Base-by-base conservation (phyloP, 2,329 filamentous ascomycete genomes). In the Ophiostoma sp. region DNA sequence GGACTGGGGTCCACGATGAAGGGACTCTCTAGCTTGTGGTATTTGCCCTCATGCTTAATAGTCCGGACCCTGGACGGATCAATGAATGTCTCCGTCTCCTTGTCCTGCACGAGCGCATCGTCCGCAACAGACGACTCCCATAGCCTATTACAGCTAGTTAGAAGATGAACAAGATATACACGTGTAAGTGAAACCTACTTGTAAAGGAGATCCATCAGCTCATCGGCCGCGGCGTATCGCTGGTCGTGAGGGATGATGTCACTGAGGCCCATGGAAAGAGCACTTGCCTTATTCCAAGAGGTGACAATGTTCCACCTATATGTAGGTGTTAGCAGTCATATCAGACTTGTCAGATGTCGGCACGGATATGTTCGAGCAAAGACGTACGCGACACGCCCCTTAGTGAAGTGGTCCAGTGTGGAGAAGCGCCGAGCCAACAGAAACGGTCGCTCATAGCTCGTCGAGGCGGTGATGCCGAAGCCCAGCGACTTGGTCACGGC, bases 301-400 rank as follows among this genome's bases (percentile, higher is more conserved):
- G 72, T 73, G 7, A 73, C 72, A 60, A 73, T 69, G 63, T 73
- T 73, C 72, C 72, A 74, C 6, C 63, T 47, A 16, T 3, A 5
- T 45, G 42, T 45, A 45, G 42, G 14, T 12, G 14, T 45, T 45
- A 45, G 42, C 42, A 45, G 9, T 12, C 5, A 45, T 2, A 8
- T 45, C 14, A 3, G 42, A 45, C 42, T 45, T n/a, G n/a, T n/a
- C n/a, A n/a, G n/a, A n/a, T n/a, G n/a, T 27, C 27, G 1, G 27
- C 1, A 27, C 27, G 27, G 1, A 27, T 27, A 1, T 27, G 27
- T 27, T 27, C 2, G 27, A 27, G 27, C 27, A 27, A 27, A 47
- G 6, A 47, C 45, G 45, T 47, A 47, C 47, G 47, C 68, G 2
- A 72, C 55, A n/a, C 70, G 69, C 16, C 70, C 70, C 4, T 64